Percentiles rank a stretch among this genome's conserved stretches.
Evolutionary conservation across 495 filamentous ascomycete species (phyloP).

Genomic region (Alectoria sarmentosa): DNA sequence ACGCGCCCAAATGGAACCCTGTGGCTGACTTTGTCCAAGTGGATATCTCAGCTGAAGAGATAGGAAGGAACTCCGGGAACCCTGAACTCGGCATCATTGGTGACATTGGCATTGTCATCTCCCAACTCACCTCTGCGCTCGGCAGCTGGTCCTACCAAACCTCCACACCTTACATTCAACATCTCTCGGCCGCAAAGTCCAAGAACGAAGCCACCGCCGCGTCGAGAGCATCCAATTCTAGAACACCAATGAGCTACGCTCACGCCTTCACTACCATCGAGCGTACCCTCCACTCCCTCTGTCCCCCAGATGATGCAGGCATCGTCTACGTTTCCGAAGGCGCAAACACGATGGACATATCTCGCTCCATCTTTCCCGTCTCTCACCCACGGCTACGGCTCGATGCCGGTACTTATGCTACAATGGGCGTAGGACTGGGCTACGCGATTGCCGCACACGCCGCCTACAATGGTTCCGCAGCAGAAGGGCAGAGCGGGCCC

Average conservation of each 20-base stretch:
- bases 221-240: slow-evolving; percentile 30
- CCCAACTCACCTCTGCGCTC: slow-evolving; percentile 40
- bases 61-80: slow-evolving; percentile 43
- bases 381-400: slow-evolving; percentile 52
- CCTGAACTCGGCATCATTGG: slow-evolving; percentile 44
- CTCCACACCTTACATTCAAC: slow-evolving; percentile 32
- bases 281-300: slow-evolving; percentile 35
- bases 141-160: slow-evolving; percentile 38
- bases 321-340: slow-evolving; percentile 60
- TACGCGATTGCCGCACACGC: slow-evolving; percentile 57
- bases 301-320: slow-evolving; percentile 38
- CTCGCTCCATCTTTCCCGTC: slow-evolving; percentile 52
- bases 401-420: slow-evolving; percentile 59
- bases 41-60: slow-evolving; percentile 51
- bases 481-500: slow-evolving; percentile 20
- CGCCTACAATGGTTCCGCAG: slow-evolving; percentile 46
- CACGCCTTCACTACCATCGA: slow-evolving; percentile 51
- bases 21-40: slow-evolving; percentile 52
- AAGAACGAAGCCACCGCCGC: slow-evolving; percentile 46
- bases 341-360: slow-evolving; percentile 64
- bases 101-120: slow-evolving; percentile 46
- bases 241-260: slow-evolving; percentile 46
- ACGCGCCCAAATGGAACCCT: slow-evolving; percentile 50
- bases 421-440: slow-evolving; percentile 62
- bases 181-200: slow-evolving; percentile 35